phyloP scores from a whole-genome alignment of 1,284 basidiomycete genomes.

The Boletellus sp. region DNA sequence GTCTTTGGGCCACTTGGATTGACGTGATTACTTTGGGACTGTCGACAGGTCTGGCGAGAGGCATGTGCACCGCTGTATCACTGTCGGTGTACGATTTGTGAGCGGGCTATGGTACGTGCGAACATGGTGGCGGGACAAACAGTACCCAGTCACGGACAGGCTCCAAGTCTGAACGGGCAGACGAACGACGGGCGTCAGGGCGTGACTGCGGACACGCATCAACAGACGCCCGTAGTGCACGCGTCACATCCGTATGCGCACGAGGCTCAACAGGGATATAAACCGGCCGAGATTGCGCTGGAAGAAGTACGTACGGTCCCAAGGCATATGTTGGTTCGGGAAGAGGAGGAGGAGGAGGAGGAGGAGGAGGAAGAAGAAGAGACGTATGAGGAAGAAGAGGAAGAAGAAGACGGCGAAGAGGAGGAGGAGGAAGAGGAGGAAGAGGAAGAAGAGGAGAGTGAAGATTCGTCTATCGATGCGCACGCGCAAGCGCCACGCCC shows the following conservation, averaged over 20 bases:
- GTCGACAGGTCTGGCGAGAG: slow-evolving; percentile 62
- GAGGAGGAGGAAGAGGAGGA: slow-evolving; percentile 16
- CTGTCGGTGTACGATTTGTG: slow-evolving; percentile 67
- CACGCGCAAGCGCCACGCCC: neutral
- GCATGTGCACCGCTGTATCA: slow-evolving; percentile 67
- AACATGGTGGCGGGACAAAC: slow-evolving; percentile 29
- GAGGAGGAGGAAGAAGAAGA: slow-evolving; percentile 19
- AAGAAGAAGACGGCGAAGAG: slow-evolving; percentile 18
- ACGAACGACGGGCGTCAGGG: neutral
- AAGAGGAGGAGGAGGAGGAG: slow-evolving; percentile 30
- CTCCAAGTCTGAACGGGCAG: slow-evolving; percentile 11
- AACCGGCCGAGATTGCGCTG: slow-evolving; percentile 22
- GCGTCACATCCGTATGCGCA: slow-evolving; percentile 7
- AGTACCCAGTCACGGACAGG: slow-evolving; percentile 27
- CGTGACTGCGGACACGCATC: neutral
- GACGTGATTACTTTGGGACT: neutral
- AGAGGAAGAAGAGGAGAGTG: slow-evolving; percentile 16
- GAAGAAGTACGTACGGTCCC: slow-evolving; percentile 23
- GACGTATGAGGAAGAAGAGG: slow-evolving; percentile 2
- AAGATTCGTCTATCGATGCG: slow-evolving; percentile 20
- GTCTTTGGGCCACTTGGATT: neutral
- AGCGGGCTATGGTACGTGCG: slow-evolving; percentile 51
- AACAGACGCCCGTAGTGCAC: slow-evolving; percentile 6
- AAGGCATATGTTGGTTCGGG: slow-evolving; percentile 15
- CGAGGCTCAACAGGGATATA: slow-evolving; percentile 10